Evolutionary conservation across 2,329 filamentous ascomycete genomes (phyloP), one percentile per base, ranked within the genome.

Genomic region (Ophiostoma sp.): DNA sequence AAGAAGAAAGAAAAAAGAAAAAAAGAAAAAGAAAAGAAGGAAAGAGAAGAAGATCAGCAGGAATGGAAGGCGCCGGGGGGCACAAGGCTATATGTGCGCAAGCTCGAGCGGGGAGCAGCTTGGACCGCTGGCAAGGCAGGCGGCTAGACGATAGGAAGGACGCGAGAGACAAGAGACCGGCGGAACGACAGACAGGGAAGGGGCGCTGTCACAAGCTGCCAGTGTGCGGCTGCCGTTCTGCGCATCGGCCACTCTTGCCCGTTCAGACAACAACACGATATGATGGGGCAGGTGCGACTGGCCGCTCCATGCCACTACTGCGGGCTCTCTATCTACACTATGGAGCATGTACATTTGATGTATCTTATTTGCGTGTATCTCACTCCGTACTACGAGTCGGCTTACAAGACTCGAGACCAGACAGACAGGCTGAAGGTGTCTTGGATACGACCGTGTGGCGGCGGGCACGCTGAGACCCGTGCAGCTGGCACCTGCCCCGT

Each of bases 211-310:
- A 62, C 58, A 40, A 41, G 58, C 58, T 40, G 9, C 27, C 27
- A 27, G 27, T 27, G 27, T 27, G 27, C 27, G 27, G 58, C 42
- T 4, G 16, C 16, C 49, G 5, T 4, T n/a, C 16, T 55, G 49
- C 16, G 49, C 58, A 41, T 16, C 58, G 58, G 58, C 38, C 52
- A 14, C 14, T 40, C 58, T n/a, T 62, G 58, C 58, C 58, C 38
- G 36, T 62, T 62, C 58, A 16, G 38, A 62, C 58, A n/a, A 41
- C 58, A 41, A 62, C 58, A 62, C 58, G 58, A 62, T 40, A 41
- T 62, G 58, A 62, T 62, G 58, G 58, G 58, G 58, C 36, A 62
- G 18, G 36, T 62, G 58, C 58, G 58, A 62, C 38, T 62, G 58
- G 38, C 36, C 41, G 58, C 58, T 36, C 58, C 58, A 40, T 62